Base-by-base conservation (phyloP, 179 eudicot species). In the Dionaea muscipula region DNA sequence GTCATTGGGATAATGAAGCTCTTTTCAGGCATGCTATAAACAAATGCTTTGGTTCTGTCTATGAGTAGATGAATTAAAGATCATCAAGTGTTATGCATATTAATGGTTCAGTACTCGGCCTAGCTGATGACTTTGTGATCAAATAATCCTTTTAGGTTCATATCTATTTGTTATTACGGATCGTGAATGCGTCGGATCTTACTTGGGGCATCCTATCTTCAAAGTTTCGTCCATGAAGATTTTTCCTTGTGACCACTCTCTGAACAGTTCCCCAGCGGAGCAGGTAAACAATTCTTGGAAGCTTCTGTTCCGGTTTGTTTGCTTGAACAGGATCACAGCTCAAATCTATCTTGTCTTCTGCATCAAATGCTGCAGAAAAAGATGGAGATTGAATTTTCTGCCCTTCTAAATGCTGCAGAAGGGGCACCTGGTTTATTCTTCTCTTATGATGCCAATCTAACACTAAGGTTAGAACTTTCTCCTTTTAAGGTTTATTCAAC, bases 371-470 rank as follows among this genome's bases (percentile, higher is more conserved):
- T 57, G 64, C 94, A 91, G 98, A 91, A 79, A 77, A 81, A 70
- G 79, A 78, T 82, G 86, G 98, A 91, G 60, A 62, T 76, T 14
- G 93, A 87, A 65, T 87, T 77, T 74, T 78, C 79, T 40, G 64
- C 69, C 39, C 72, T 87, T 59, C 71, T 91, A 51, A 76, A 62
- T 70, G 68, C 77, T 53, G 94, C 93, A 37, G 89, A 87, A 78
- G 75, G 43, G 53, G 77, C 93, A 43, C 67, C 75, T 57, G 96
- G 96, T 55, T 69, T 91, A 37, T 87, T 73, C 74, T 87, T 82
- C 74, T 91, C 98, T 6, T 91, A 91, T 68, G 89, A 84, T 71
- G 82, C 76, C 75, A 91, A 91, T 70, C 68, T 87, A 49, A 91
- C 96, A 26, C 69, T 84, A 52, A 84, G 98, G 98, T 87, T 73